These are phyloP conservation scores for Botryotinia narcissicola DNA, from an alignment of 2,329 filamentous ascomycete species.

Conservation along the genomic window DNA sequence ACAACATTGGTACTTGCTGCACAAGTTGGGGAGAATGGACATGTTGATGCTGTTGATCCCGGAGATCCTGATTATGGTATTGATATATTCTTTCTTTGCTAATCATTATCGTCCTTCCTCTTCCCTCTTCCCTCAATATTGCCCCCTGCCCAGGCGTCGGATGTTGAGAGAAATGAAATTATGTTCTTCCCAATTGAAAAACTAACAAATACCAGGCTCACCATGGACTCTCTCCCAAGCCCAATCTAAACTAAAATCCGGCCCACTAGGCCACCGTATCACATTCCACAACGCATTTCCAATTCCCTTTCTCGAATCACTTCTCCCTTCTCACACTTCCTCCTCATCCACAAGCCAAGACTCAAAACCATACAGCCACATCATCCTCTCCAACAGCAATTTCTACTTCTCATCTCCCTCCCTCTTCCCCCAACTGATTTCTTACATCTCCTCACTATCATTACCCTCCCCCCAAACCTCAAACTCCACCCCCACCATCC, in stretches of 20 bases:
- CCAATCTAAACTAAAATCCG: conserved; percentile 45
- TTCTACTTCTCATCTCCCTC: conserved; percentile 51
- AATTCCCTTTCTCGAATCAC: background rate
- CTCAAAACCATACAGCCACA: conserved; percentile 43
- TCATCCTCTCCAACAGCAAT: conserved; percentile 50
- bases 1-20: conserved; percentile 53
- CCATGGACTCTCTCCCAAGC: conserved; percentile 50
- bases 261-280: conserved; percentile 44
- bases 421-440: conserved; percentile 41
- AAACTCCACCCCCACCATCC: conserved; percentile 33
- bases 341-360: conserved; percentile 39
- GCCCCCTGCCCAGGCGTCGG: background rate
- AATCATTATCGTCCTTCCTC: background rate
- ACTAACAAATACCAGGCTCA: conserved; percentile 37
- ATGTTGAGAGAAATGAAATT: background rate
- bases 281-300: conserved; percentile 42
- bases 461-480: background rate
- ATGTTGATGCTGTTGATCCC: conserved; percentile 53
- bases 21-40: conserved; percentile 45
- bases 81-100: conserved; percentile 7
- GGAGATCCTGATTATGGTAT: conserved; percentile 48
- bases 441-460: background rate
- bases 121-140: background rate
- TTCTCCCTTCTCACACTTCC: conserved; percentile 33
- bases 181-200: background rate